phyloP scores from a whole-genome alignment of 1,284 basidiomycete genomes.

The Caloboletus firmus region DNA sequence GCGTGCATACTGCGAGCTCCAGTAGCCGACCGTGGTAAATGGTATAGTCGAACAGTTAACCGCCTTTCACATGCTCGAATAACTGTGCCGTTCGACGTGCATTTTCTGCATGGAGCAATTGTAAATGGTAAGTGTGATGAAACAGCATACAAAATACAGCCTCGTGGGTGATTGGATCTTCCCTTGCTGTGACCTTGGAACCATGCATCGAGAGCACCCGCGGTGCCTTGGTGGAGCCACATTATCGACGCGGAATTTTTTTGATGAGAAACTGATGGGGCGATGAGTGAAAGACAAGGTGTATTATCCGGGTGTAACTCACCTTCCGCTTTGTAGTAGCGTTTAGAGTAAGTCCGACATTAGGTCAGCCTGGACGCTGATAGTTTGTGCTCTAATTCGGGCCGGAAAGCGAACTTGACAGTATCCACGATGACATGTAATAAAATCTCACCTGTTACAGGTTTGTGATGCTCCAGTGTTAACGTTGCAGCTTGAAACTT shows the following conservation, averaged over 20 bases:
- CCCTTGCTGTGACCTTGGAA: background rate
- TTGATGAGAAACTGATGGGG: background rate
- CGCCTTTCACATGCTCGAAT: background rate
- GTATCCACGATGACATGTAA: background rate
- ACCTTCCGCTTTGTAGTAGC: too few relatives aligned
- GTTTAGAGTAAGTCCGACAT: too few relatives aligned
- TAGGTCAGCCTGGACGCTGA: background rate
- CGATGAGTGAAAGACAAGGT: background rate
- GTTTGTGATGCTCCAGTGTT: background rate
- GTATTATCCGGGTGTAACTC: too few relatives aligned
- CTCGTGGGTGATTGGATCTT: background rate
- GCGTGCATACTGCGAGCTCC: background rate
- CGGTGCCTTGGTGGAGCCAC: background rate
- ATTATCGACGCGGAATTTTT: background rate
- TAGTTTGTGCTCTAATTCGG: background rate
- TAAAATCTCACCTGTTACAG: background rate
- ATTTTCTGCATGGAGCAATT: background rate
- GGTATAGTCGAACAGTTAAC: background rate
- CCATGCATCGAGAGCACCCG: background rate
- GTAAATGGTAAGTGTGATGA: too few relatives aligned
- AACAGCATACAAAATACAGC: background rate
- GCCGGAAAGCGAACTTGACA: background rate
- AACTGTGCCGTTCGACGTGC: background rate
- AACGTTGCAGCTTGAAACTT: background rate
- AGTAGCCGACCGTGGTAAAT: background rate